Evolutionary conservation across 345 rosid species (phyloP), one percentile per base, ranked within the genome.

Genomic region (Punica granatum): DNA sequence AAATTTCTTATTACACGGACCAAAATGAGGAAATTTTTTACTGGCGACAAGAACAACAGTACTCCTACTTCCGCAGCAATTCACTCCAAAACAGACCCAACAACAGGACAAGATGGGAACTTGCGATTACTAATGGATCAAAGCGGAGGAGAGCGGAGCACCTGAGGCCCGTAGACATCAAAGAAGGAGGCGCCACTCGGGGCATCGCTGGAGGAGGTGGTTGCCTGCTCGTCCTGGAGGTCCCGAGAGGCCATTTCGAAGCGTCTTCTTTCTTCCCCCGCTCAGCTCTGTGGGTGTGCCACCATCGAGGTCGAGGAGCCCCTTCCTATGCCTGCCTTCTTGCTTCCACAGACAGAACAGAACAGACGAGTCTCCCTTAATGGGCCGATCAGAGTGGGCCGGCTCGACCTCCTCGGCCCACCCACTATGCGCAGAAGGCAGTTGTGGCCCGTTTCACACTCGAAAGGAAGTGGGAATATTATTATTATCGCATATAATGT

Each of bases 111-210:
- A 54, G 14, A 26, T 21, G 9, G 32, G 32, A 18, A 25, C 36
- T 65, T 64, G 1, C 36, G 53, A 39, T 31, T 65, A 35, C 15
- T 8, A 6, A 15, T 36, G 21, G 15, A 13, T 36, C 19, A 0
- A 0, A n/a, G 9, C n/a, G 15, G 7, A 33, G 28, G 19, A 41
- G 26, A 14, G 59, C 9, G 53, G 2, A 33, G 72, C 77, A 87
- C 97, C 61, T 84, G 58, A 6, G 96, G 90, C 73, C 98, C 98
- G 68, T 86, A 93, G 74, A 87, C 65, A 76, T 90, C 94, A 79
- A 70, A 86, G 77, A 70, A 90, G 60, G 60, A 31, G 19, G 8
- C 39, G 30, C 62, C 67, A 16, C 53, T 37, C 68, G n/a, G 61
- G 42, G 28, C 42, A 25, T 43, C 63, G 53, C 62, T 66, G 72